These are phyloP conservation scores for Solidago caesia DNA, from an alignment of 129 eudicot genomes.

Conservation along the genomic window DNA sequence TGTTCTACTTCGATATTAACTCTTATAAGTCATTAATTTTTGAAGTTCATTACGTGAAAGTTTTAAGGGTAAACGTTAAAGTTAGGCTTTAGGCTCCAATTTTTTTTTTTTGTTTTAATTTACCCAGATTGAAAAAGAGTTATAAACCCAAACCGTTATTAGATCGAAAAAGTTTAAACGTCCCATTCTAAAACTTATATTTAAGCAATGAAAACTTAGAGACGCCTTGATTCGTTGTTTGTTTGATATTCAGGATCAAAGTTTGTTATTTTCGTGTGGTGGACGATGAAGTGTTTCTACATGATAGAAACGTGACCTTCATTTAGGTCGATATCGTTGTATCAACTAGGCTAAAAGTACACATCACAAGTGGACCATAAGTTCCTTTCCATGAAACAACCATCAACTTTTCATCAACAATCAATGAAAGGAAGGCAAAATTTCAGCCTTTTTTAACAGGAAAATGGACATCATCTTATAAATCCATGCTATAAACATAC, in stretches of 20 bases:
- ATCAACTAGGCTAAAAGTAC: conserved; percentile 17
- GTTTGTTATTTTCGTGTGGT: not conserved
- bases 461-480: not conserved
- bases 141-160: too few species aligned
- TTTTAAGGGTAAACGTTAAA: too few species aligned
- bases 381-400: conserved; percentile 29
- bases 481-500: conserved; percentile 5
- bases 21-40: too few species aligned
- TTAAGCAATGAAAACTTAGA: not conserved
- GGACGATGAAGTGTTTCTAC: conserved; percentile 9
- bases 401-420: conserved; percentile 22
- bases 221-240: not conserved
- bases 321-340: conserved; percentile 8
- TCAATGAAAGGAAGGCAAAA: not conserved
- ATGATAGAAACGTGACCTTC: conserved; percentile 22
- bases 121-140: too few species aligned
- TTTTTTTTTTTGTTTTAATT: too few species aligned
- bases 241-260: not conserved
- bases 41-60: too few species aligned
- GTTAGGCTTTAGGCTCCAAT: too few species aligned
- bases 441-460: conserved; percentile 5
- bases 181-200: too few species aligned
- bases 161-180: too few species aligned
- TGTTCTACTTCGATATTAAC: too few species aligned
- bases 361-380: conserved; percentile 26